These are phyloP conservation scores for Coleophoma crateriformis DNA, from an alignment of 2,329 filamentous ascomycete species.

Conservation along the genomic window DNA sequence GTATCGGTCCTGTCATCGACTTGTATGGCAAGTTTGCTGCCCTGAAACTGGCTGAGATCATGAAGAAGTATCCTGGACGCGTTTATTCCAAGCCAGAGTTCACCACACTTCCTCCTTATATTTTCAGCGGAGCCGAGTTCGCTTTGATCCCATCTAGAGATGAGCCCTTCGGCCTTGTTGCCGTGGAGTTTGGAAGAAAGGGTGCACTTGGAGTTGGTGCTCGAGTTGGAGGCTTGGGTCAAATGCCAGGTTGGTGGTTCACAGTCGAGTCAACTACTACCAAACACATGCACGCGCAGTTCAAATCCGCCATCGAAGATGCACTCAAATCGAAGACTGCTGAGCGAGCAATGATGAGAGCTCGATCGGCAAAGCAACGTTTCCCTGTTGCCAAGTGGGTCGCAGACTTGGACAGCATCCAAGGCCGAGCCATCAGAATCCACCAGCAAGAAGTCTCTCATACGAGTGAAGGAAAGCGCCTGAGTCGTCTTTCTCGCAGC, in stretches of 20 bases:
- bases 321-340: conserved; percentile 50
- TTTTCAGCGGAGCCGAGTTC: conserved; percentile 63
- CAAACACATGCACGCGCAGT: conserved; percentile 56
- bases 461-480: background rate
- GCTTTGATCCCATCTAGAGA: conserved; percentile 63
- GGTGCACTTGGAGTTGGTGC: conserved; percentile 61
- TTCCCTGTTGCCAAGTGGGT: conserved; percentile 66
- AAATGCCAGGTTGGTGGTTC: conserved; percentile 69
- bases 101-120: conserved; percentile 55
- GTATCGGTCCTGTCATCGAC: conserved; percentile 60
- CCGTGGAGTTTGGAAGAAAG: conserved; percentile 64
- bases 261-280: conserved; percentile 60
- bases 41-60: conserved; percentile 55
- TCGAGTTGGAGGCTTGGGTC: conserved; percentile 58
- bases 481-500: background rate
- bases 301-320: conserved; percentile 55
- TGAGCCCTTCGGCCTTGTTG: conserved; percentile 63
- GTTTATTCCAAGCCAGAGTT: conserved; percentile 63
- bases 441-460: conserved; percentile 28
- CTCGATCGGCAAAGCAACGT: conserved; percentile 56
- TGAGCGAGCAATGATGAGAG: conserved; percentile 55
- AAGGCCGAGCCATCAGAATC: conserved; percentile 52
- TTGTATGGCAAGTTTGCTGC: conserved; percentile 63
- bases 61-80: conserved; percentile 57
- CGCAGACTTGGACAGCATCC: conserved; percentile 57